phyloP scores from a whole-genome alignment of 225 moss, liverwort and hornwort genomes.

The Pleurozium schreberi region DNA sequence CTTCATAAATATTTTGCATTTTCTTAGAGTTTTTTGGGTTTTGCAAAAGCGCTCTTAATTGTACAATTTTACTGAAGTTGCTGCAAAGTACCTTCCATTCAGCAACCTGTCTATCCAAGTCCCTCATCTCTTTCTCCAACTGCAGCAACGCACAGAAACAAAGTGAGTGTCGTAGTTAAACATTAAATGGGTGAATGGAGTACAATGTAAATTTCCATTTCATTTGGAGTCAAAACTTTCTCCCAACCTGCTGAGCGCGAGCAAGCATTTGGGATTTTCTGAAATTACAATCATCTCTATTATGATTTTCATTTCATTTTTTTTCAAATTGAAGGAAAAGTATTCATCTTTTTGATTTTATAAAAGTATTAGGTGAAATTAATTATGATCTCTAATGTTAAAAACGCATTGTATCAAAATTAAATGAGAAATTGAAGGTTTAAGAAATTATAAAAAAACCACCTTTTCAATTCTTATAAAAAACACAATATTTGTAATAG shows the following conservation, averaged over 20 bases:
- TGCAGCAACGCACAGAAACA: background rate
- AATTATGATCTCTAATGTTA: too few relatives aligned
- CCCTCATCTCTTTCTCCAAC: constrained; percentile 68
- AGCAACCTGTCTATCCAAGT: constrained; percentile 67
- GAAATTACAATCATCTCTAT: background rate
- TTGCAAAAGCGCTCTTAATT: background rate
- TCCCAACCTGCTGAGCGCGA: constrained; percentile 40
- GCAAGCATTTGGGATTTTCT: constrained; percentile 70
- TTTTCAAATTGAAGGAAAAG: background rate
- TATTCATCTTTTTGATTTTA: background rate
- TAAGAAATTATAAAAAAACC: background rate
- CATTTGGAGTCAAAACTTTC: background rate
- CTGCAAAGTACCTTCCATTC: constrained; percentile 71
- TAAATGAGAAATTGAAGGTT: background rate
- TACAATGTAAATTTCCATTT: background rate
- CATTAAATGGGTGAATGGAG: background rate
- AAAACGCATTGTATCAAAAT: background rate
- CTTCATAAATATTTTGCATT: background rate
- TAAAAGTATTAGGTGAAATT: too few relatives aligned
- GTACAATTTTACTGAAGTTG: background rate
- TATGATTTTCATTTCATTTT: background rate
- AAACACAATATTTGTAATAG: background rate
- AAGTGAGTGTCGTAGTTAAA: background rate
- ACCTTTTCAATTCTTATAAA: background rate
- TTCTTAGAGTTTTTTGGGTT: too few relatives aligned